These are phyloP conservation scores for Ambrosia hybrid DNA, from an alignment of 140 eudicot genomes.

Conservation along the genomic window DNA sequence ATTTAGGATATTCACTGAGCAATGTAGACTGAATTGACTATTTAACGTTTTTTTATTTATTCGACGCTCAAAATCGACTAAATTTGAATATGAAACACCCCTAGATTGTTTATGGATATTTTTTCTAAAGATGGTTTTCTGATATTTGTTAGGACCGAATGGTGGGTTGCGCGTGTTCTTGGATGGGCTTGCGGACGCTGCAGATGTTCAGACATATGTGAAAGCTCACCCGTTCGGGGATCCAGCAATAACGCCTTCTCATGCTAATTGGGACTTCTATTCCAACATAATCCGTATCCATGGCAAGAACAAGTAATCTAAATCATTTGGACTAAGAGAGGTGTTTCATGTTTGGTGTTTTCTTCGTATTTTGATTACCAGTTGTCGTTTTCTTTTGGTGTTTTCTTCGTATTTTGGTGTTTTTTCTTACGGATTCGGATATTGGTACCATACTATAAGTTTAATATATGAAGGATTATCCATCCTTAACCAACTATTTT, in stretches of 20 bases:
- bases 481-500: no score
- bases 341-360: background rate
- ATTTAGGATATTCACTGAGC: no score
- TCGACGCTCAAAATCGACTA: no score
- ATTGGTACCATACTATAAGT: background rate
- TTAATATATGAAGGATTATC: no score
- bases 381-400: background rate
- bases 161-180: conserved; percentile 36
- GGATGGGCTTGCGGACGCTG: conserved; percentile 48
- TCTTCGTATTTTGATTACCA: background rate
- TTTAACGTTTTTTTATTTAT: no score
- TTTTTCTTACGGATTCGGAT: background rate
- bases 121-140: no score
- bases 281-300: conserved; percentile 20
- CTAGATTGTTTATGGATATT: no score
- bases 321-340: background rate
- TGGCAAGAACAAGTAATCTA: conserved; percentile 12
- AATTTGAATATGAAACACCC: no score
- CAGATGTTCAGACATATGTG: conserved; percentile 45
- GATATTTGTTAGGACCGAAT: conserved; percentile 19
- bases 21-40: no score
- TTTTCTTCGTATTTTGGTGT: background rate
- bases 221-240: conserved; percentile 49
- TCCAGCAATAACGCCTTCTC: conserved; percentile 41
- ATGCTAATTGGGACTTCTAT: conserved; percentile 49